These are phyloP conservation scores for Platismatia glauca DNA, from an alignment of 495 filamentous ascomycete species.

Conservation along the genomic window DNA sequence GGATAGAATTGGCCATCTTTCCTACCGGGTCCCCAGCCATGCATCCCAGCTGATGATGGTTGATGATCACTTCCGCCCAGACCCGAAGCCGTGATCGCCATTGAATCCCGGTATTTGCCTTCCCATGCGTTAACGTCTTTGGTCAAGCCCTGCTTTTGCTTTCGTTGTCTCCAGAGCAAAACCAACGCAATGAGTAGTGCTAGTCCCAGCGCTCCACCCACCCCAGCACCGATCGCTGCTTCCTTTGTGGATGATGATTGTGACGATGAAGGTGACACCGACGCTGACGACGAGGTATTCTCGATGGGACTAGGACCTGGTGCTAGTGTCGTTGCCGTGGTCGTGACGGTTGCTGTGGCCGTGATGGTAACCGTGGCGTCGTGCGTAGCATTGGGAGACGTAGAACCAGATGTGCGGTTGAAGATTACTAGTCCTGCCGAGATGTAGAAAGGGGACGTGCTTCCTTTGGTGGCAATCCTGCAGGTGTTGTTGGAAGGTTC, in stretches of 20 bases:
- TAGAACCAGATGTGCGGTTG: conserved; percentile 5
- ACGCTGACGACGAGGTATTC: neutral
- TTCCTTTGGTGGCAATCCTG: neutral
- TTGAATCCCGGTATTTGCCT: neutral
- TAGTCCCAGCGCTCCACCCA: neutral
- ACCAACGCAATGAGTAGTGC: neutral
- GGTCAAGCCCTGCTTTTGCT: neutral
- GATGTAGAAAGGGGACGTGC: neutral
- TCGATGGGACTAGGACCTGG: neutral
- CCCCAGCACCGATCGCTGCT: neutral
- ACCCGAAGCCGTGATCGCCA: no score
- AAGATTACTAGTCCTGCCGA: neutral
- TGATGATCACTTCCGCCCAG: neutral
- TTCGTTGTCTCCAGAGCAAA: neutral
- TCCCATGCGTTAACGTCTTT: neutral
- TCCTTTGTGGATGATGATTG: neutral
- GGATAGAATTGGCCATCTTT: neutral
- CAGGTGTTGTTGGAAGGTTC: neutral
- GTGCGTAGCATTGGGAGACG: neutral
- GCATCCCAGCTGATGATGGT: neutral
- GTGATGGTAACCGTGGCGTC: neutral
- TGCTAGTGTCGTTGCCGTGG: neutral
- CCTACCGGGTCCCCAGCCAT: neutral
- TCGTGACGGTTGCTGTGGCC: neutral
- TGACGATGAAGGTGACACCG: neutral